Base-by-base conservation (phyloP, 352 stramenopile genomes). In the Elongisporangium undulatum region DNA sequence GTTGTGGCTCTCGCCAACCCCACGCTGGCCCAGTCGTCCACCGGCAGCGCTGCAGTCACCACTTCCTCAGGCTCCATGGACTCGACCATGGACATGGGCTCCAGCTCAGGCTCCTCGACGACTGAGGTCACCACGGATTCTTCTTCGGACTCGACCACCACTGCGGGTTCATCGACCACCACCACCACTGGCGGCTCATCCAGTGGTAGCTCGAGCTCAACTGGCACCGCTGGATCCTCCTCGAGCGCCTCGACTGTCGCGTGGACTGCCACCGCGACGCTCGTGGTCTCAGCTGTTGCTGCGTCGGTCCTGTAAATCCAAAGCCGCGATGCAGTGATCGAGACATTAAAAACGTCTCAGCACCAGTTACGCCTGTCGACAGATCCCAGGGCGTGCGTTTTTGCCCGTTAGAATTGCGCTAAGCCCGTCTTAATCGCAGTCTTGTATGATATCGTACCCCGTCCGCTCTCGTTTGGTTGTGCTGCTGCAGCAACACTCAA, bases 241-340 rank as follows among this genome's bases (percentile, higher is more conserved):
- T 53, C 53, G 68, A 1, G 45, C 13, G 24, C 52, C 20, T 61
- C 51, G 49, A 65, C 53, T 34, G 49, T n/a, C 24, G 4, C 29
- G 1, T 62, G 56, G 21, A 23, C 55, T 21, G 61, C 60, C 1
- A 51, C 60, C 24, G 34, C 49, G 2, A 26, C 49, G 22, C 19
- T 26, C 6, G 19, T 53, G 15, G 22, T 53, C 49, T 26, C 49
- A 1, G 19, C 49, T 15, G 22, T 53, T 22, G 22, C 49, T 53
- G 22, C 34, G 5, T 53, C 20, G 16, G 49, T 53, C 49, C 9
- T 22, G 22, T 53, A 53, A 26, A 22, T 53, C 49, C 22, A 4
- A 26, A 26, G 49, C 49, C 22, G 13, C 45, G 45, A 51, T 22
- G 45, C 45, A 13, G 45, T 15, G 15, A 17, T 51, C 12, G 45